phyloP scores from a whole-genome alignment of 306 rosid species.

The Boehmeria nivea region DNA sequence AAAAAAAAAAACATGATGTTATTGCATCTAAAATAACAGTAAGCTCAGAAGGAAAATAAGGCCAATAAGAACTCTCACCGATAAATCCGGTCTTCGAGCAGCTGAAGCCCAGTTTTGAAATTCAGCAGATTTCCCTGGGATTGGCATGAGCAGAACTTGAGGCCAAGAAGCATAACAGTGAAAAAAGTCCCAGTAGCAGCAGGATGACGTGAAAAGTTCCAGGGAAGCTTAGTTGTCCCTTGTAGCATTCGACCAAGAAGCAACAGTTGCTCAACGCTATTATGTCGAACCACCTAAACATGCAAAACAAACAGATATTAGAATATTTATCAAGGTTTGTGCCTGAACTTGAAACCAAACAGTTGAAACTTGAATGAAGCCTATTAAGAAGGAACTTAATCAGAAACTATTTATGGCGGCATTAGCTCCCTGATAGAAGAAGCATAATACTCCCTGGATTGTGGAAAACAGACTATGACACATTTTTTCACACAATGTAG shows the following conservation, averaged over 20 bases:
- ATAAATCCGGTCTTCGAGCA: constrained; percentile 86
- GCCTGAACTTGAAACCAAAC: too few relatives aligned
- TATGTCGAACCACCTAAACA: constrained; percentile 80
- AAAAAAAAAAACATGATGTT: too few relatives aligned
- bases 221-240: constrained; percentile 85
- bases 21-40: too few relatives aligned
- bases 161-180: constrained; percentile 95
- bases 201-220: constrained; percentile 90
- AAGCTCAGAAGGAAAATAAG: constrained; percentile 13
- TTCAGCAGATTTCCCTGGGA: constrained; percentile 79
- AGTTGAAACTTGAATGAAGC: too few relatives aligned
- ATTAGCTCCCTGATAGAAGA: not conserved
- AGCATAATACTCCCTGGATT: too few relatives aligned
- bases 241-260: constrained; percentile 93
- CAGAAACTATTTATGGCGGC: not conserved
- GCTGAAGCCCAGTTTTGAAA: constrained; percentile 81
- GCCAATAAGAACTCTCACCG: constrained; percentile 37
- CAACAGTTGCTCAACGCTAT: constrained; percentile 94
- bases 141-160: constrained; percentile 92
- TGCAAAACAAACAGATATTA: constrained; percentile 6
- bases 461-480: too few relatives aligned
- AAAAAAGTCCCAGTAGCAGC: constrained; percentile 96
- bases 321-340: too few relatives aligned
- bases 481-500: too few relatives aligned
- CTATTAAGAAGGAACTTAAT: not conserved